Conservation (phyloP, 352 stramenopile genomes). For the Phytophthora meadii region DNA sequence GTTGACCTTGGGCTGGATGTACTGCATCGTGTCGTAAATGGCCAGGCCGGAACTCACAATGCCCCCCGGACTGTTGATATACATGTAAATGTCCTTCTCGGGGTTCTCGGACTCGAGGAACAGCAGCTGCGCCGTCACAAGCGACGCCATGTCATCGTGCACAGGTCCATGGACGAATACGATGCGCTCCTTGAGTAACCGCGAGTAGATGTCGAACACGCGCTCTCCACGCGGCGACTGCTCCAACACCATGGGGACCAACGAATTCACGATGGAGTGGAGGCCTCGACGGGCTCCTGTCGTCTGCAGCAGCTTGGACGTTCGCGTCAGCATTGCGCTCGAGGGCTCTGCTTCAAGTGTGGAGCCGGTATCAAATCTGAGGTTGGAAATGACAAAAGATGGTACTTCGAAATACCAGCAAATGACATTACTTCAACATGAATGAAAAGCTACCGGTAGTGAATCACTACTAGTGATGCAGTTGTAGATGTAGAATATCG, state of each 20-base stretch:
- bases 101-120: conserved; percentile 97
- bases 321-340: conserved; percentile 21
- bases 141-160: conserved; percentile 85
- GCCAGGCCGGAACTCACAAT: conserved; percentile 97
- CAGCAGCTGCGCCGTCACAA: conserved; percentile 90
- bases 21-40: conserved; percentile 99
- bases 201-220: conserved; percentile 98
- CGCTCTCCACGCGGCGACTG: conserved; percentile 93
- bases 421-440: background rate
- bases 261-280: conserved; percentile 65
- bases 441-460: too few species aligned
- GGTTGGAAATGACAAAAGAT: conserved; percentile 7
- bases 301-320: conserved; percentile 17
- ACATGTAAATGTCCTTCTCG: conserved; percentile 98
- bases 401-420: background rate
- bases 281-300: conserved; percentile 44
- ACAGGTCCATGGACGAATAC: conserved; percentile 97
- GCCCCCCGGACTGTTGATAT: conserved; percentile 98
- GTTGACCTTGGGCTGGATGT: conserved; percentile 97
- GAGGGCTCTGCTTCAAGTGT: conserved; percentile 36
- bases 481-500: background rate
- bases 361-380: conserved; percentile 20
- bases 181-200: conserved; percentile 97
- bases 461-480: too few species aligned
- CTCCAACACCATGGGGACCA: conserved; percentile 96